Conservation (phyloP, 805 yeast species). For the Nakazawaea molendinolei region DNA sequence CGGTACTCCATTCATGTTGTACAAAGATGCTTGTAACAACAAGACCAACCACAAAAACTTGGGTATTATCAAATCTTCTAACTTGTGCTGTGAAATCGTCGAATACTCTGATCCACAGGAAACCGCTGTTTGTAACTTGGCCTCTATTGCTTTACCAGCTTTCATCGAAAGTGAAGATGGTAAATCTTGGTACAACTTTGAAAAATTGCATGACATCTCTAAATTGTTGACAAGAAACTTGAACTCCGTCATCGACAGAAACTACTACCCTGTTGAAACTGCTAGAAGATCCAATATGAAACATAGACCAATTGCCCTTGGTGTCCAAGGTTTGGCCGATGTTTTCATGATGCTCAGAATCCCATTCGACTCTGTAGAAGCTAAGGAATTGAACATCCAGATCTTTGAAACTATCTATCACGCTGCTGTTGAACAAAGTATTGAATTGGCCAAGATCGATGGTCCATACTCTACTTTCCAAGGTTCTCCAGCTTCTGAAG, state of each 20-base stretch:
- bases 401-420: constrained; percentile 95
- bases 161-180: constrained; percentile 47
- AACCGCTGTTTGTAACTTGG: constrained; percentile 93
- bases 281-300: constrained; percentile 72
- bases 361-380: constrained; percentile 82
- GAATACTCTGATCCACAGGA: constrained; percentile 91
- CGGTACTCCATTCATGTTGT: constrained; percentile 91
- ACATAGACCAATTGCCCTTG: constrained; percentile 92
- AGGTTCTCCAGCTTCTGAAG: constrained; percentile 90
- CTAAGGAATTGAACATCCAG: constrained; percentile 68
- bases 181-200: constrained; percentile 58
- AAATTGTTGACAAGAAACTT: constrained; percentile 76
- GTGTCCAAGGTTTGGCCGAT: constrained; percentile 97
- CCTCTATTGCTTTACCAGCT: constrained; percentile 82
- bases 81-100: constrained; percentile 89
- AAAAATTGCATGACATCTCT: constrained; percentile 64
- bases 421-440: constrained; percentile 82
- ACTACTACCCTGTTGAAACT: constrained; percentile 75
- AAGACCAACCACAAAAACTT: constrained; percentile 89
- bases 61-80: constrained; percentile 89
- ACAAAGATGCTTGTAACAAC: constrained; percentile 84
- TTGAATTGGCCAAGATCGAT: constrained; percentile 62
- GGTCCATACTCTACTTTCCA: constrained; percentile 70
- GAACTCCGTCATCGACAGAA: constrained; percentile 78
- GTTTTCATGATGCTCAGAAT: constrained; percentile 70